These are phyloP conservation scores for Tilletia indica DNA, from an alignment of 1,284 basidiomycete species.

Conservation along the genomic window DNA sequence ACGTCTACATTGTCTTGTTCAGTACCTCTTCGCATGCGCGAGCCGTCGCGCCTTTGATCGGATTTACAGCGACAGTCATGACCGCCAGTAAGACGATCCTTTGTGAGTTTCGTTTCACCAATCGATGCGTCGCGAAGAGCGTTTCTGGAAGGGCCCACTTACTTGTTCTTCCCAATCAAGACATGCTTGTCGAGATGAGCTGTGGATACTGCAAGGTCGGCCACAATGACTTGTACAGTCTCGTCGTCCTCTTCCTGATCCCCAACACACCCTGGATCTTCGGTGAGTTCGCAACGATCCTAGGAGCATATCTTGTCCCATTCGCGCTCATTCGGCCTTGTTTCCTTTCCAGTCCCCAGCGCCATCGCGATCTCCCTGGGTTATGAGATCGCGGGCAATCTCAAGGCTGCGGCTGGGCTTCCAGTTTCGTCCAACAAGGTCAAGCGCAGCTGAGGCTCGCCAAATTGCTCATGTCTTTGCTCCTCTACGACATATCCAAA, in stretches of 20 bases:
- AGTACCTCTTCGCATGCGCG: constrained; percentile 58
- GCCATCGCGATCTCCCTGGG: constrained; percentile 61
- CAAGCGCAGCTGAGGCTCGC: constrained; percentile 16
- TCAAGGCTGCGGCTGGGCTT: constrained; percentile 36
- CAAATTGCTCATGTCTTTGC: no score
- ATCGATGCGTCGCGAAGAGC: neutral
- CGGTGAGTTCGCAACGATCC: neutral
- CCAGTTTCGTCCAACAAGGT: constrained; percentile 7
- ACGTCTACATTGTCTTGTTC: constrained; percentile 72
- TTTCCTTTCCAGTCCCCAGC: constrained; percentile 62
- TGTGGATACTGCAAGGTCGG: constrained; percentile 67
- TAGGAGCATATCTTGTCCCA: neutral
- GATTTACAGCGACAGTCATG: constrained; percentile 71
- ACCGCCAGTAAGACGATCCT: constrained; percentile 80
- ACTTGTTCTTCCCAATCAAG: neutral
- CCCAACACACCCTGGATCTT: constrained; percentile 61
- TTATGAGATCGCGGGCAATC: constrained; percentile 29
- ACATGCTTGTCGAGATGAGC: constrained; percentile 51
- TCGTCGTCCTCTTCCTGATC: constrained; percentile 69
- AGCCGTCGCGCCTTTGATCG: constrained; percentile 67
- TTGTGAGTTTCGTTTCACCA: constrained; percentile 51
- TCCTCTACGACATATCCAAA: no score
- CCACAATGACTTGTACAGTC: constrained; percentile 66
- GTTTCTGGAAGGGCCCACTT: no score
- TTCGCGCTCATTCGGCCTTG: neutral